Percentiles rank a stretch among this genome's conserved stretches.
phyloP scores from a whole-genome alignment of 176 grass and related monocot species.

The Stipa capillata region DNA sequence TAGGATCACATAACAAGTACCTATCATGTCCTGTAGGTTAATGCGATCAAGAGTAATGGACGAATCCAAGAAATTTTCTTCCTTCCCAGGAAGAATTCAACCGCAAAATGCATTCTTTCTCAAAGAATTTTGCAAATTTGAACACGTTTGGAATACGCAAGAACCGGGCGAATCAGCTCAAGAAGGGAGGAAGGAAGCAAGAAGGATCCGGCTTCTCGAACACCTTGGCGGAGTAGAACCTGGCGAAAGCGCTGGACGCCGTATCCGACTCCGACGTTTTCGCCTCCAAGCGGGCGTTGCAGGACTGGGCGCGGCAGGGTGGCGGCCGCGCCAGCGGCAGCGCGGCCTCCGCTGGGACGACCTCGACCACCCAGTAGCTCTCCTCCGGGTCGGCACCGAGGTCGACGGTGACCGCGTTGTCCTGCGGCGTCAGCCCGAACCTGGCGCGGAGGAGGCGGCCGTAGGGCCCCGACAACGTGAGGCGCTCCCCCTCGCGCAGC shows the following conservation, averaged over 20 bases:
- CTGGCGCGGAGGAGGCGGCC: conserved; percentile 36
- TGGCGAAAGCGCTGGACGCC: conserved; percentile 18
- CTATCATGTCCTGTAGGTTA: background rate
- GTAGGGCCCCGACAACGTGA: conserved; percentile 27
- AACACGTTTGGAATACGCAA: background rate
- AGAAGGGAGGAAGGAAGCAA: background rate
- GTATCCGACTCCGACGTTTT: background rate
- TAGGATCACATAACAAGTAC: background rate
- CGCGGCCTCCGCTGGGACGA: background rate
- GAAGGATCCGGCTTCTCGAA: background rate
- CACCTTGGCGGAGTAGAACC: conserved; percentile 29
- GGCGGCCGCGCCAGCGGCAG: background rate
- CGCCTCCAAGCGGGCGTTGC: conserved; percentile 13
- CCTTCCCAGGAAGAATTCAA: background rate
- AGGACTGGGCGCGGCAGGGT: conserved; percentile 16
- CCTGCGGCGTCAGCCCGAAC: conserved; percentile 16
- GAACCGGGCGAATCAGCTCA: background rate
- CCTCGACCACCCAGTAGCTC: conserved; percentile 37
- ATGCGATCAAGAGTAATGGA: background rate
- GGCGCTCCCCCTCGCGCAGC: background rate
- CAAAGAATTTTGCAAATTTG: background rate
- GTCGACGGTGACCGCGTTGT: conserved; percentile 28
- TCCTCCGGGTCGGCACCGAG: background rate
- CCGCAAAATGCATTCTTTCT: background rate
- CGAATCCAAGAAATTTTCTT: background rate